Base-by-base conservation (phyloP, 495 filamentous ascomycete species). In the Filosporella fistucella region DNA sequence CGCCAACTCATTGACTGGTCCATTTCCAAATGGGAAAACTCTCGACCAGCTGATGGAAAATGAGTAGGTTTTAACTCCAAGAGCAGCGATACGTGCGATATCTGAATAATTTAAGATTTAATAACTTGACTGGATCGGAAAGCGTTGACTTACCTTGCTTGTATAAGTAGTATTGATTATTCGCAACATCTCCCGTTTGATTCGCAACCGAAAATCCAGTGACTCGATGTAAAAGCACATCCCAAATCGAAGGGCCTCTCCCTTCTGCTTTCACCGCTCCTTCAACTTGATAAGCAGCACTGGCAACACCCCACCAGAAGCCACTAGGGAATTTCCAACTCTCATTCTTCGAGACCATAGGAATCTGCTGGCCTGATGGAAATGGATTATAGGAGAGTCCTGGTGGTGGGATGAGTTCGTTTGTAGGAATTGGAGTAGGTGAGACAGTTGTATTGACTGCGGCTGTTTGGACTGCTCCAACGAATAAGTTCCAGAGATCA, bases 161-260 rank as follows among this genome's bases (percentile, higher is more conserved):
- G 48, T 73, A 73, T 11, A 71, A 42, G 26, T 64, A 72, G 41
- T 72, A 73, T 41, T 71, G 67, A 26, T 70, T 63, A 28, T 57
- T 62, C 3, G 63, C 57, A 30, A 70, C 53, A 45, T 71, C 69
- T 12, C 68, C 69, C 7, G 64, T 73, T 11, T 66, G 55, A 35
- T 68, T 63, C 16, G 71, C 62, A 14, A 47, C 49, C 7, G 71
- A 65, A 24, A 42, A 45, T 6, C 42, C 45, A 1, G 37, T 44
- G 21, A 47, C 49, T 32, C 55, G 39, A 49, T 58, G 55, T 35
- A 43, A n/a, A 5, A 58, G 32, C 14, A 51, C 49, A 30, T 58
- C 55, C 55, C 55, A 58, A 21, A 58, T 58, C 8, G 50, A 54
- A 28, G 55, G 55, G 6, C 55, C 55, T 46, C 55, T 36, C 6